Evolutionary conservation across 1,284 basidiomycete species (phyloP).

Genomic region (Boletellus deceptivus): DNA sequence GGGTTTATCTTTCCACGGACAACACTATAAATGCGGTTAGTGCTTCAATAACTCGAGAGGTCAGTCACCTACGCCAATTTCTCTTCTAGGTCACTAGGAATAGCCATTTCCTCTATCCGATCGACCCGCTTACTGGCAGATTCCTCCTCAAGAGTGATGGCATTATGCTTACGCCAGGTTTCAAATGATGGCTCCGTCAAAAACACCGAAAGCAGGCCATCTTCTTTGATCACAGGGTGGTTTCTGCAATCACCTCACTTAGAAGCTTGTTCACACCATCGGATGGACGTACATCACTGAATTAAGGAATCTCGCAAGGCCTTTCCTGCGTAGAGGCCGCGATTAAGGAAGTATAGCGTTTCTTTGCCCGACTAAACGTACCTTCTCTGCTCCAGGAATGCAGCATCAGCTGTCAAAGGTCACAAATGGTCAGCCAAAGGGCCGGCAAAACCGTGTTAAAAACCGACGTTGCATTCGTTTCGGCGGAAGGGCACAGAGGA

Average conservation of each 20-base stretch:
- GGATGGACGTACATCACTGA: constrained; percentile 62
- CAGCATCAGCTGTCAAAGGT: constrained; percentile 64
- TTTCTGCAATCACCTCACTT: constrained; percentile 50
- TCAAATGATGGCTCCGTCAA: constrained; percentile 81
- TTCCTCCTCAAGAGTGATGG: constrained; percentile 82
- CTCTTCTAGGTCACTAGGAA: constrained; percentile 88
- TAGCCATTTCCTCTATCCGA: constrained; percentile 83
- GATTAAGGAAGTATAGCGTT: neutral
- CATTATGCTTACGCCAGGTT: constrained; percentile 75
- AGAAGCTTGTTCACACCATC: neutral
- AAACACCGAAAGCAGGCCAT: constrained; percentile 80
- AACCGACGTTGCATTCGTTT: constrained; percentile 84
- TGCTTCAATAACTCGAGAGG: neutral
- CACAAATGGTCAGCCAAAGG: constrained; percentile 5
- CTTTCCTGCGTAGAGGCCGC: constrained; percentile 51
- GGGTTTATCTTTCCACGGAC: constrained; percentile 69
- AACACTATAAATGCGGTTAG: constrained; percentile 41
- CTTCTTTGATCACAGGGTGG: constrained; percentile 86
- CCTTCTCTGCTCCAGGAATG: constrained; percentile 87
- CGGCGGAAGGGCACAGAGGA: constrained; percentile 86
- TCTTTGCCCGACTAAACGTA: constrained; percentile 25
- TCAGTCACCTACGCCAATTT: constrained; percentile 65
- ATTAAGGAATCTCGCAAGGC: constrained; percentile 78
- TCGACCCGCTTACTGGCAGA: constrained; percentile 79
- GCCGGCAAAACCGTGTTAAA: constrained; percentile 1